Conservation (phyloP, 768 basidiomycete species). For the Mycena albidolilacea region DNA sequence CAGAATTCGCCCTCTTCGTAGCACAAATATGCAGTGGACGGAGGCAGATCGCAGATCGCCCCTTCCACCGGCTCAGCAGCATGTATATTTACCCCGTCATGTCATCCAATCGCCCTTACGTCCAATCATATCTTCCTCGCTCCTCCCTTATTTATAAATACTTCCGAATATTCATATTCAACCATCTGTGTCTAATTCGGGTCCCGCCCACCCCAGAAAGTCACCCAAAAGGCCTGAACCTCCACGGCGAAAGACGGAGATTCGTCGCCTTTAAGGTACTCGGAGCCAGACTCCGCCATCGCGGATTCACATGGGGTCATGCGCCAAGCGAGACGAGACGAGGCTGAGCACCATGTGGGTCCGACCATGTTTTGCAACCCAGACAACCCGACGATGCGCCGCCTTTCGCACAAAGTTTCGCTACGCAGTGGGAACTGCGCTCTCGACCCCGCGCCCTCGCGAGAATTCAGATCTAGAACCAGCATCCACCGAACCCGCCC, state of each 20-base stretch:
- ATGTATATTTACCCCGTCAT: slow-evolving; percentile 40
- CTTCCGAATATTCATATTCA: slow-evolving; percentile 9
- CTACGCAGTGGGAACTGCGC: not conserved
- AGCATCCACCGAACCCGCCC: too few species aligned
- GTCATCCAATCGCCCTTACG: slow-evolving; percentile 40
- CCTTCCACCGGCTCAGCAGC: slow-evolving; percentile 35
- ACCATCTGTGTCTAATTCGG: too few species aligned
- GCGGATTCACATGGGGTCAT: slow-evolving; percentile 23
- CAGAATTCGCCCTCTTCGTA: not conserved
- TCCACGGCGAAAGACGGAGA: not conserved
- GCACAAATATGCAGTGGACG: not conserved
- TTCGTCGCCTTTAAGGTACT: not conserved
- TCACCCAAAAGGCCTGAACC: not conserved
- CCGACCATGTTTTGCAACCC: not conserved
- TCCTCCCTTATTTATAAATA: slow-evolving; percentile 24
- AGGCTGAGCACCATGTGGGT: not conserved
- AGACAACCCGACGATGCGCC: too few species aligned
- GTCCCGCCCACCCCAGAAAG: not conserved
- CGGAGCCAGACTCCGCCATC: not conserved
- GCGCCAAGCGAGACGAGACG: slow-evolving; percentile 12
- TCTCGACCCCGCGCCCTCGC: not conserved
- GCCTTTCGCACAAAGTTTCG: not conserved
- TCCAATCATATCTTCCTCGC: slow-evolving; percentile 36
- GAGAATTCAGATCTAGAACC: not conserved
- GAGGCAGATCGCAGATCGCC: slow-evolving; percentile 36